Conservation (phyloP, 169 alveolate species). For the Plasmodium chabaudi region DNA sequence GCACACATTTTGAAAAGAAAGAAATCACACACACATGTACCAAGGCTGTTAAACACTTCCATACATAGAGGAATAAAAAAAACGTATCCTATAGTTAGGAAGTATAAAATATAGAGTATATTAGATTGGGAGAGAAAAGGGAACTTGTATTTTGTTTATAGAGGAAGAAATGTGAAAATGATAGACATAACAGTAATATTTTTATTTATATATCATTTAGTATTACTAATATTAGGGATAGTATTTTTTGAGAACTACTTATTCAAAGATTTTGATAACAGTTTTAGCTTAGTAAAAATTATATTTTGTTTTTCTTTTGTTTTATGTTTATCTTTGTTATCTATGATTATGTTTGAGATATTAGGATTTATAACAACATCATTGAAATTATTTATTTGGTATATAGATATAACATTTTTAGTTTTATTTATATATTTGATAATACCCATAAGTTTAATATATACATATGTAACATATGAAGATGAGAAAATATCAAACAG, state of each 20-base stretch:
- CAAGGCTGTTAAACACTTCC: no score
- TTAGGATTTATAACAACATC: constrained; percentile 44
- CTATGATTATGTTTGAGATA: constrained; percentile 56
- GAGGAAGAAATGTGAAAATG: not conserved
- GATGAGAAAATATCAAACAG: constrained; percentile 36
- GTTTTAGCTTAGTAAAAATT: constrained; percentile 56
- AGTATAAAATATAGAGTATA: no score
- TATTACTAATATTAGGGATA: constrained; percentile 23
- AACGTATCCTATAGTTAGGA: no score
- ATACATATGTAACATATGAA: constrained; percentile 59
- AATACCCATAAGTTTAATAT: constrained; percentile 50
- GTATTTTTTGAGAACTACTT: constrained; percentile 47
- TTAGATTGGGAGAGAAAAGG: not conserved
- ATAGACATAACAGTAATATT: constrained; percentile 9
- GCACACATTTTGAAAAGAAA: no score
- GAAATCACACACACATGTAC: no score
- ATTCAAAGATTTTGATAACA: constrained; percentile 53
- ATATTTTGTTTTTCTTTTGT: constrained; percentile 60
- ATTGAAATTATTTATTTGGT: constrained; percentile 46
- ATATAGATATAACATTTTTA: constrained; percentile 49
- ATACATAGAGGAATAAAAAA: no score
- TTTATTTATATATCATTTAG: constrained; percentile 31
- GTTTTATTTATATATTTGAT: constrained; percentile 49
- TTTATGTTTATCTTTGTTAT: constrained; percentile 31
- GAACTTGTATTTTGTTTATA: not conserved